A percentile compares a stretch with the other conserved stretches of the same genome.
Evolutionary conservation across 1,139 yeast genomes (phyloP).

Genomic region (Blastobotrys arbuscula): DNA sequence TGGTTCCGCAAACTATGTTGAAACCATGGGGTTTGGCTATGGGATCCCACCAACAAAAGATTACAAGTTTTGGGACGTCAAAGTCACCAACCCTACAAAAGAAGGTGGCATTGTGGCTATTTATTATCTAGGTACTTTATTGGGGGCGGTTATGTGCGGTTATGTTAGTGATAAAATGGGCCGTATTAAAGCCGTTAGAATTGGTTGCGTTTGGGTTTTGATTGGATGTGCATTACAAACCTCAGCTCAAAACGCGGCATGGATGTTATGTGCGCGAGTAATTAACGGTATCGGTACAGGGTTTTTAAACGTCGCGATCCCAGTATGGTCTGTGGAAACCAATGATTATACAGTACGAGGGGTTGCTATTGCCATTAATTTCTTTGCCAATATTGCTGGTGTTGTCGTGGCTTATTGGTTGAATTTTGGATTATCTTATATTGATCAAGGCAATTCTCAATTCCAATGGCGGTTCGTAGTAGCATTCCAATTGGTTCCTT

Average conservation of each 20-base stretch:
- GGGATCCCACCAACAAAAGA: conserved; percentile 17
- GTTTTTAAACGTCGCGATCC: conserved; percentile 54
- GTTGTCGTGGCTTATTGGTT: conserved; percentile 76
- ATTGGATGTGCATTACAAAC: conserved; percentile 34
- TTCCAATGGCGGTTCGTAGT: conserved; percentile 32
- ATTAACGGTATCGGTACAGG: conserved; percentile 56
- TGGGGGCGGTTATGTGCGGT: conserved; percentile 35
- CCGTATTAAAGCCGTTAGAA: conserved; percentile 30
- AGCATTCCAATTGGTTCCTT: conserved; percentile 28
- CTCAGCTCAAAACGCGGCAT: conserved; percentile 28
- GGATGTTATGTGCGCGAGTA: conserved; percentile 45
- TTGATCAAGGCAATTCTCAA: conserved; percentile 25
- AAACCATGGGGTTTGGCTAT: conserved; percentile 31
- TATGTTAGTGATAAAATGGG: conserved; percentile 28
- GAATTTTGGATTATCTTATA: conserved; percentile 66
- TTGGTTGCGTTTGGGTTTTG: conserved; percentile 30
- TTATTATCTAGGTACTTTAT: conserved; percentile 35
- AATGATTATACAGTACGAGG: conserved; percentile 53
- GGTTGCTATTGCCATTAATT: conserved; percentile 52
- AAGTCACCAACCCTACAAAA: conserved; percentile 34
- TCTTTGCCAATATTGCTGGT: conserved; percentile 36
- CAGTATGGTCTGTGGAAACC: conserved; percentile 53
- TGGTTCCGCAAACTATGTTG: conserved; percentile 35
- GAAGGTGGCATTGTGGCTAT: conserved; percentile 41
- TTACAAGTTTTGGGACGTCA: conserved; percentile 26